These are phyloP conservation scores for Xylariaceae sp. DNA, from an alignment of 2,329 filamentous ascomycete species.

Conservation along the genomic window DNA sequence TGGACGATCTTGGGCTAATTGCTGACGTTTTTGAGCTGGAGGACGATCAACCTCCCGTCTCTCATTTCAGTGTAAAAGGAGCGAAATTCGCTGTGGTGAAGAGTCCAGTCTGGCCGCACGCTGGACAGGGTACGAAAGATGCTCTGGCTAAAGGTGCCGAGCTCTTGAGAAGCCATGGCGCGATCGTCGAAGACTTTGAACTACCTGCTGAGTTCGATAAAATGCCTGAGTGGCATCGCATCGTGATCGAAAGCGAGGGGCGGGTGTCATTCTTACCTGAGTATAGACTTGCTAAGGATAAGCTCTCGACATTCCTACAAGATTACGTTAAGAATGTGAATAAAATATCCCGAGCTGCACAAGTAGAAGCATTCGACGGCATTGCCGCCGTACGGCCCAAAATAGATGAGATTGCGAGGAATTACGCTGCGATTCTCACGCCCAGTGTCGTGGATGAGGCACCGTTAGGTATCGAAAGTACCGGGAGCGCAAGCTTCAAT, in stretches of 20 bases:
- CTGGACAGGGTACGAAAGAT: slow-evolving; percentile 39
- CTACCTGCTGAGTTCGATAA: slow-evolving; percentile 47
- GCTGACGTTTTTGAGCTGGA: slow-evolving; percentile 49
- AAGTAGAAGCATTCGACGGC: slow-evolving; percentile 52
- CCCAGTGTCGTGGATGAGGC: slow-evolving; percentile 60
- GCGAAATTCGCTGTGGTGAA: slow-evolving; percentile 52
- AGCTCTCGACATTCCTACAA: slow-evolving; percentile 42
- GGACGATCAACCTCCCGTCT: slow-evolving; percentile 41
- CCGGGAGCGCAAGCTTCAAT: slow-evolving; percentile 52
- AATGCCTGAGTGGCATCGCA: slow-evolving; percentile 49
- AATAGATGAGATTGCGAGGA: slow-evolving; percentile 48
- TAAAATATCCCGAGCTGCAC: slow-evolving; percentile 41
- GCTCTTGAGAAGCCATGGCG: slow-evolving; percentile 44
- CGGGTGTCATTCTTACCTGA: slow-evolving; percentile 51
- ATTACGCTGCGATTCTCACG: slow-evolving; percentile 53
- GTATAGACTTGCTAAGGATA: slow-evolving; percentile 43
- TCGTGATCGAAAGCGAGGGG: slow-evolving; percentile 50
- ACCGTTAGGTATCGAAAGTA: slow-evolving; percentile 48
- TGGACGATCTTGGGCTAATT: slow-evolving; percentile 56
- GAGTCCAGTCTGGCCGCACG: slow-evolving; percentile 49
- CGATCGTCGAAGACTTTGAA: slow-evolving; percentile 51
- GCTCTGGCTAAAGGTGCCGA: slow-evolving; percentile 39
- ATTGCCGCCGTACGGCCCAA: slow-evolving; percentile 50
- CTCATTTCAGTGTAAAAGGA: slow-evolving; percentile 37
- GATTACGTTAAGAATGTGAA: slow-evolving; percentile 48